Evolutionary conservation across 345 rosid species (phyloP).

Genomic region (Eucalyptus urophylla): DNA sequence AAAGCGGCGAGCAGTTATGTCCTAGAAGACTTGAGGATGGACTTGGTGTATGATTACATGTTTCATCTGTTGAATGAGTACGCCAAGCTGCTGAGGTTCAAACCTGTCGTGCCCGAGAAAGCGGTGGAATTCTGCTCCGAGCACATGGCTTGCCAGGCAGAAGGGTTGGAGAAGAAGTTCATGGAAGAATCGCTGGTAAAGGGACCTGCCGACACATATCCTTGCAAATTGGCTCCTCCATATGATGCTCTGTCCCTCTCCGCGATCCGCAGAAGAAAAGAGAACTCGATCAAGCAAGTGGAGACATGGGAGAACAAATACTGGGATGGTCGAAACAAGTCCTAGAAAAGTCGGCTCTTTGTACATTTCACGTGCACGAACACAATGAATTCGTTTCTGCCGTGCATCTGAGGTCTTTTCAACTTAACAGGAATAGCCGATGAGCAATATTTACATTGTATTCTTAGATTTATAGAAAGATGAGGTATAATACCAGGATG

Average conservation of each 20-base stretch:
- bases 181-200: slow-evolving; percentile 62
- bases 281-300: slow-evolving; percentile 5
- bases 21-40: slow-evolving; percentile 46
- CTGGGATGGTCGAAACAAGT: slow-evolving; percentile 24
- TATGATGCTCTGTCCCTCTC: slow-evolving; percentile 39
- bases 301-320: slow-evolving; percentile 34
- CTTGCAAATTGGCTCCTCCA: slow-evolving; percentile 55
- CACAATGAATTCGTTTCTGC: not conserved
- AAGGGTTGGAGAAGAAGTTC: slow-evolving; percentile 33
- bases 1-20: slow-evolving; percentile 41
- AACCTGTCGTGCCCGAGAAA: slow-evolving; percentile 30
- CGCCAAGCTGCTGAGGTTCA: slow-evolving; percentile 44
- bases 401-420: not conserved
- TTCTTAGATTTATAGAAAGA: not conserved
- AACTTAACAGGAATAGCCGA: not conserved
- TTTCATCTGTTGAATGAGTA: slow-evolving; percentile 61
- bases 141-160: slow-evolving; percentile 42
- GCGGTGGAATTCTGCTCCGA: slow-evolving; percentile 51
- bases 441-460: not conserved
- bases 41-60: slow-evolving; percentile 70
- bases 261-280: slow-evolving; percentile 11
- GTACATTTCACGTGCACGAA: not conserved
- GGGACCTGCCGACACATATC: slow-evolving; percentile 35
- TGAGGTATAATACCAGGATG: not conserved
- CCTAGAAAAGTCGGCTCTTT: not conserved